phyloP scores from a whole-genome alignment of 306 rosid genomes.

The Cucumis cinereus region DNA sequence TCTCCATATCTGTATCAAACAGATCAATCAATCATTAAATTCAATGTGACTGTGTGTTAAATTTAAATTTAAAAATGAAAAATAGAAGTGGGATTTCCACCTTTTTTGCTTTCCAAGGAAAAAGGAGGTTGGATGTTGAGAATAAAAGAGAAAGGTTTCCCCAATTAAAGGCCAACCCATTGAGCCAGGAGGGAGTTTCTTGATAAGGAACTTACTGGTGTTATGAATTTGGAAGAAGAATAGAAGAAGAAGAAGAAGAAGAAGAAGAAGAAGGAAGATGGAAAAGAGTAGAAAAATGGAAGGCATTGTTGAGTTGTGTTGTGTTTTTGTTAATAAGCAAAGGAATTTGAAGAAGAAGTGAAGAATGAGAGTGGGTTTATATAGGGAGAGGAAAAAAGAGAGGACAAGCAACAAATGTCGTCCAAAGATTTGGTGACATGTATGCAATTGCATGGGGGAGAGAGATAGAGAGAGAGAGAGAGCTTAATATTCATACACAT shows the following conservation, averaged over 20 bases:
- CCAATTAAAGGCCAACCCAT: conserved; percentile 93
- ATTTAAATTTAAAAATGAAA: no score
- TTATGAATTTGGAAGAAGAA: conserved; percentile 6
- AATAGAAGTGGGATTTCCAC: conserved; percentile 6
- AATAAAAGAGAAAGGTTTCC: conserved; percentile 70
- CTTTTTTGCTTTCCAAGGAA: conserved; percentile 61
- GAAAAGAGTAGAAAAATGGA: conserved; percentile 14
- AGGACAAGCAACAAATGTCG: not conserved
- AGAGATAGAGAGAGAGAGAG: not conserved
- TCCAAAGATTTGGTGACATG: conserved; percentile 8
- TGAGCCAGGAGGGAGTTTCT: conserved; percentile 83
- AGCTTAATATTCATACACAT: conserved; percentile 5
- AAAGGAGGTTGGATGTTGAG: conserved; percentile 61
- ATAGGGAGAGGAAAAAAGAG: not conserved
- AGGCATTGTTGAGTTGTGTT: conserved; percentile 21
- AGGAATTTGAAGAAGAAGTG: not conserved
- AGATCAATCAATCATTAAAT: not conserved
- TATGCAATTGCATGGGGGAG: conserved; percentile 1
- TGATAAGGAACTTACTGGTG: not conserved
- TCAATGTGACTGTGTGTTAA: not conserved
- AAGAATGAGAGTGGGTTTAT: not conserved
- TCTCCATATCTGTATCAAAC: conserved; percentile 51
- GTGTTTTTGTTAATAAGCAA: not conserved
- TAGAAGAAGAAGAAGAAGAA: conserved; percentile 10
- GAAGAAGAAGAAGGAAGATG: conserved; percentile 14